These are phyloP conservation scores for Saccharomycopsis fibuligera DNA, from an alignment of 805 yeast genomes.

Conservation along the genomic window DNA sequence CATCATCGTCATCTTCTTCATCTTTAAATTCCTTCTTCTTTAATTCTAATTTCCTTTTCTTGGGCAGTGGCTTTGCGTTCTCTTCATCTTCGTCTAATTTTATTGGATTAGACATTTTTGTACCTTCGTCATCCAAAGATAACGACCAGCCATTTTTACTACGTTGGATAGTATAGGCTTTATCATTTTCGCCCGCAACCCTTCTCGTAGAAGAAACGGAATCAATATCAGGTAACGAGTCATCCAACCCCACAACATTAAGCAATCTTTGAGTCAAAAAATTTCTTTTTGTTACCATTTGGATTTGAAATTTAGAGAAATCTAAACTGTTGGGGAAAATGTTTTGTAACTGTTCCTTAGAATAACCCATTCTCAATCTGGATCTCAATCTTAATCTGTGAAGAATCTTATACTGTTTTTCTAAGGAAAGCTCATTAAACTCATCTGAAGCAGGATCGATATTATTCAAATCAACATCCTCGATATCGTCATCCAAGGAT, in stretches of 20 bases:
- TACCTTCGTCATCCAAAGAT: conserved; percentile 45
- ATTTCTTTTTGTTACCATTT: conserved; percentile 87
- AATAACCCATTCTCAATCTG: conserved; percentile 89
- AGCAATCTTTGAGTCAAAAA: conserved; percentile 81
- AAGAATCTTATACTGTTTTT: conserved; percentile 82
- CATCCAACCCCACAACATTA: conserved; percentile 77
- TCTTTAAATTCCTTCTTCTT: conserved; percentile 19
- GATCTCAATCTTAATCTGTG: conserved; percentile 80
- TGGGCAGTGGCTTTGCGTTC: conserved; percentile 3
- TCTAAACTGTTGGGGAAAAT: conserved; percentile 83
- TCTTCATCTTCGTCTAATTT: conserved; percentile 33
- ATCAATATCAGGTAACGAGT: conserved; percentile 32
- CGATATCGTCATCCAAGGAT: conserved; percentile 46
- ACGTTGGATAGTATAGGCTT: conserved; percentile 66
- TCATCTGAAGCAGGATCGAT: conserved; percentile 82
- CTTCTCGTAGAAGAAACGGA: conserved; percentile 39
- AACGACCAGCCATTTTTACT: conserved; percentile 83
- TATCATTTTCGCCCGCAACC: conserved; percentile 77
- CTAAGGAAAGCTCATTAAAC: conserved; percentile 68
- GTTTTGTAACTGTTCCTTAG: conserved; percentile 78
- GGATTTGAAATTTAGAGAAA: conserved; percentile 87
- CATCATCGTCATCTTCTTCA: conserved; percentile 32
- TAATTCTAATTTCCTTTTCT: conserved; percentile 16
- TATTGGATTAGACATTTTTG: conserved; percentile 41
- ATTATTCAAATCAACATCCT: conserved; percentile 59